phyloP scores from a whole-genome alignment of 164 flowering plant genomes.

The Nelumbo lutea region DNA sequence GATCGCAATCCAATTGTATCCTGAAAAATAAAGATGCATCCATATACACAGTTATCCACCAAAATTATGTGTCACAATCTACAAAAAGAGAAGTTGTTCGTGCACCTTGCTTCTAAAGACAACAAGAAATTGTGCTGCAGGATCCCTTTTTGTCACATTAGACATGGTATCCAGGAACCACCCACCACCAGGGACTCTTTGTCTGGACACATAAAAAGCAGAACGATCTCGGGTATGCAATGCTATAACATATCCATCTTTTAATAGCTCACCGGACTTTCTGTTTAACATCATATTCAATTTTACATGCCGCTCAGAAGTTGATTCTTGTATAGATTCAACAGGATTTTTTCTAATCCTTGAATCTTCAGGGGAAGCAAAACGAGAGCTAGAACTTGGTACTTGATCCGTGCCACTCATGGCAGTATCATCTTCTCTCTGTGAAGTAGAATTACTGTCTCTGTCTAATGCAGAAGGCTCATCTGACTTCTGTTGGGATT shows the following conservation, averaged over 20 bases:
- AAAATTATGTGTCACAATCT: no score
- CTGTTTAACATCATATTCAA: slow-evolving; percentile 37
- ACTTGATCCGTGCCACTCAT: slow-evolving; percentile 92
- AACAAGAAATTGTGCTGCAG: slow-evolving; percentile 97
- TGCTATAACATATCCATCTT: slow-evolving; percentile 90
- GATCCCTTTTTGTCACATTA: slow-evolving; percentile 90
- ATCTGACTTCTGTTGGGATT: slow-evolving; percentile 60
- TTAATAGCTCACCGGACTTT: slow-evolving; percentile 50
- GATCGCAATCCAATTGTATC: slow-evolving; percentile 94
- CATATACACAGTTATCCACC: not conserved
- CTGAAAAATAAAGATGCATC: slow-evolving; percentile 29
- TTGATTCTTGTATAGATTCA: slow-evolving; percentile 51
- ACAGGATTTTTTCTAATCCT: slow-evolving; percentile 58
- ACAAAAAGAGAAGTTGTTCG: not conserved
- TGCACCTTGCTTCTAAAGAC: slow-evolving; percentile 63
- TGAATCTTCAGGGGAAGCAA: slow-evolving; percentile 88
- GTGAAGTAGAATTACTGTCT: slow-evolving; percentile 51
- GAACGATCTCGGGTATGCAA: slow-evolving; percentile 66
- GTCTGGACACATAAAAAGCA: slow-evolving; percentile 83
- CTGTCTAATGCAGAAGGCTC: slow-evolving; percentile 46
- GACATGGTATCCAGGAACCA: slow-evolving; percentile 88
- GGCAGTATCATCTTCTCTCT: slow-evolving; percentile 75
- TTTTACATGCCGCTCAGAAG: slow-evolving; percentile 37
- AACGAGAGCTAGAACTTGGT: slow-evolving; percentile 75
- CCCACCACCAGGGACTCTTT: slow-evolving; percentile 90